Conservation (phyloP, 148 eudicot species). For the Rhododendron henanense region DNA sequence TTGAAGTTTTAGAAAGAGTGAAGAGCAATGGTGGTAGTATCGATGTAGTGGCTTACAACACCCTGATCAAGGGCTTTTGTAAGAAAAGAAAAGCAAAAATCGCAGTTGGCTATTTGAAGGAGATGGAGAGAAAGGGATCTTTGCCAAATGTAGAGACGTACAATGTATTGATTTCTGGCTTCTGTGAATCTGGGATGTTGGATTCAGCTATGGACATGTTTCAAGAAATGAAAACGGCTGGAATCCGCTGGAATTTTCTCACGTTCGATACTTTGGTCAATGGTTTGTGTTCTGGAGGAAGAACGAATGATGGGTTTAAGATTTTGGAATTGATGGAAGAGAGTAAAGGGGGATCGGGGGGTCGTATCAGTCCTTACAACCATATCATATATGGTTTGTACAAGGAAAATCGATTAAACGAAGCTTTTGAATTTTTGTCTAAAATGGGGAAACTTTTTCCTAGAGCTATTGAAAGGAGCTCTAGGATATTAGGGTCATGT, state of each 20-base stretch:
- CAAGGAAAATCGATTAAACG: conserved; percentile 33
- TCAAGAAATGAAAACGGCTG: conserved; percentile 70
- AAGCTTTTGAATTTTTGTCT: conserved; percentile 55
- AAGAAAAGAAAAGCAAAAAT: conserved; percentile 55
- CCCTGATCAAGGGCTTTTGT: conserved; percentile 70
- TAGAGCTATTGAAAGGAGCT: conserved; percentile 61
- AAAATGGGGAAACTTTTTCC: conserved; percentile 71
- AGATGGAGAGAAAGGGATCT: conserved; percentile 87
- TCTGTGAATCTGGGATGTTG: conserved; percentile 53
- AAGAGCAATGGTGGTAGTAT: conserved; percentile 57
- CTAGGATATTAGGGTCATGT: conserved; percentile 46
- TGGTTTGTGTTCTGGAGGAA: conserved; percentile 66
- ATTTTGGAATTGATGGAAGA: conserved; percentile 73
- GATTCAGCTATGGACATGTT: conserved; percentile 76
- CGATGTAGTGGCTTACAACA: conserved; percentile 83
- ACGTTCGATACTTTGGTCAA: conserved; percentile 58
- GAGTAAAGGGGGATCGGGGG: conserved; percentile 39
- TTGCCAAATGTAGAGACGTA: conserved; percentile 82
- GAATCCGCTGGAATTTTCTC: conserved; percentile 47
- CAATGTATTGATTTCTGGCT: conserved; percentile 60
- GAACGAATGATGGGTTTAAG: conserved; percentile 50
- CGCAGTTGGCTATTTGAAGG: conserved; percentile 53
- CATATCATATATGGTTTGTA: conserved; percentile 68
- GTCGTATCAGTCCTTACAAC: conserved; percentile 68
- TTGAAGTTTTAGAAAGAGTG: conserved; percentile 66